Percentiles rank a stretch among this genome's conserved stretches.
Evolutionary conservation across 805 yeast genomes (phyloP).

Genomic region (Candida quercuum): DNA sequence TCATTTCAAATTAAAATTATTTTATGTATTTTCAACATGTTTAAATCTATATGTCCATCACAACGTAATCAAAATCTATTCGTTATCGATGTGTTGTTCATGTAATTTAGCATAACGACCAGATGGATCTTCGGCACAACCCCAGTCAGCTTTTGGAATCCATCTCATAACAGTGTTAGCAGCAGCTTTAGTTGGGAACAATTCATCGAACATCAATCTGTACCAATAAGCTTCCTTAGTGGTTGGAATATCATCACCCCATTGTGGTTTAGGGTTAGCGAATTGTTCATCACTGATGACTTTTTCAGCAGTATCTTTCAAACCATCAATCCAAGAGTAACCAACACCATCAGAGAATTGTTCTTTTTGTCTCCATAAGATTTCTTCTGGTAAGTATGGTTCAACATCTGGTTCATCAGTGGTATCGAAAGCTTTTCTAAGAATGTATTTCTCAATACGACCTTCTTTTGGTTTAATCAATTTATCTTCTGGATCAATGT

Average conservation of each 20-base stretch:
- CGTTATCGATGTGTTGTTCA: slow-evolving; percentile 50
- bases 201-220: slow-evolving; percentile 91
- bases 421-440: slow-evolving; percentile 97
- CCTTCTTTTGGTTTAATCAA: slow-evolving; percentile 68
- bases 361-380: slow-evolving; percentile 99
- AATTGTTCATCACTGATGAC: slow-evolving; percentile 86
- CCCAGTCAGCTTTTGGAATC: slow-evolving; percentile 99
- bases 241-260: slow-evolving; percentile 94
- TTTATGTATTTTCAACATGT: too few species aligned
- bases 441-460: slow-evolving; percentile 87
- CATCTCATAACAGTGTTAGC: slow-evolving; percentile 98
- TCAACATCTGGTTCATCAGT: slow-evolving; percentile 67
- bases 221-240: slow-evolving; percentile 99
- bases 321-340: slow-evolving; percentile 97
- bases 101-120: slow-evolving; percentile 95
- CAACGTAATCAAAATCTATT: slow-evolving; percentile 3
- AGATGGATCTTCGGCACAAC: slow-evolving; percentile 97
- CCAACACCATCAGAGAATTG: slow-evolving; percentile 99
- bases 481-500: slow-evolving; percentile 91
- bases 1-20: too few species aligned
- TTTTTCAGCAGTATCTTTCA: slow-evolving; percentile 91
- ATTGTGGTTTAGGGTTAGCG: slow-evolving; percentile 85
- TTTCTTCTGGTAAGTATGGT: slow-evolving; percentile 94
- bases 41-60: too few species aligned
- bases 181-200: slow-evolving; percentile 88